Conservation (phyloP, 306 rosid genomes). For the Gynostemma pentaphyllum region DNA sequence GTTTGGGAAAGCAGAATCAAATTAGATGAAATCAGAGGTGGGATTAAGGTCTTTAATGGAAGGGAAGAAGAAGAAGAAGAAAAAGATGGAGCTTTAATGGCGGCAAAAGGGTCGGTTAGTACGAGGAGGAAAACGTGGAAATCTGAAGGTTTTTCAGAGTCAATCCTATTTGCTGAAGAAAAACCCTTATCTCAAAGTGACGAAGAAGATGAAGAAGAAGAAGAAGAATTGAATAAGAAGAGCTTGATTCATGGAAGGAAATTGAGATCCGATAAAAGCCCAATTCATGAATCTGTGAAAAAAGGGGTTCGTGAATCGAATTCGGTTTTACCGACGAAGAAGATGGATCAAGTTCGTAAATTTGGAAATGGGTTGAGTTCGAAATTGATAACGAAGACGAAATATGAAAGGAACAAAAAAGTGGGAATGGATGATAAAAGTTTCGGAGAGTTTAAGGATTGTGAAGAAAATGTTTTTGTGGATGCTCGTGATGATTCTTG, state of each 20-base stretch:
- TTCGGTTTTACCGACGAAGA: neutral
- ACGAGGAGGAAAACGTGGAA: slow-evolving; percentile 71
- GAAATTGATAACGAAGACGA: neutral
- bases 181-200: slow-evolving; percentile 18
- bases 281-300: slow-evolving; percentile 1
- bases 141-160: slow-evolving; percentile 25
- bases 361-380: neutral
- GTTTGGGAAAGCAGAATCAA: slow-evolving; percentile 92
- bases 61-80: slow-evolving; percentile 21
- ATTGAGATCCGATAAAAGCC: slow-evolving; percentile 26
- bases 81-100: slow-evolving; percentile 15
- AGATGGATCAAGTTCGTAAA: neutral
- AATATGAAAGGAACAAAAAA: slow-evolving; percentile 13
- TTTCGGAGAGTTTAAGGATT: slow-evolving; percentile 43
- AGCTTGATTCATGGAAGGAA: slow-evolving; percentile 31
- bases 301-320: neutral
- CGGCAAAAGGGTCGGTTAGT: slow-evolving; percentile 7
- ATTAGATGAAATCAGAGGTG: slow-evolving; percentile 62
- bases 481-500: slow-evolving; percentile 10
- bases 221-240: slow-evolving; percentile 32
- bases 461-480: slow-evolving; percentile 36
- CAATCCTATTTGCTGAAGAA: slow-evolving; percentile 27
- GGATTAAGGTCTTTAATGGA: slow-evolving; percentile 32
- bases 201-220: too few relatives aligned
- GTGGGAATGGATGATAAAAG: slow-evolving; percentile 30